Evolutionary conservation across 768 basidiomycete genomes (phyloP), one percentile per base, ranked within the genome.

Genomic region (Macrocybe gigantea): DNA sequence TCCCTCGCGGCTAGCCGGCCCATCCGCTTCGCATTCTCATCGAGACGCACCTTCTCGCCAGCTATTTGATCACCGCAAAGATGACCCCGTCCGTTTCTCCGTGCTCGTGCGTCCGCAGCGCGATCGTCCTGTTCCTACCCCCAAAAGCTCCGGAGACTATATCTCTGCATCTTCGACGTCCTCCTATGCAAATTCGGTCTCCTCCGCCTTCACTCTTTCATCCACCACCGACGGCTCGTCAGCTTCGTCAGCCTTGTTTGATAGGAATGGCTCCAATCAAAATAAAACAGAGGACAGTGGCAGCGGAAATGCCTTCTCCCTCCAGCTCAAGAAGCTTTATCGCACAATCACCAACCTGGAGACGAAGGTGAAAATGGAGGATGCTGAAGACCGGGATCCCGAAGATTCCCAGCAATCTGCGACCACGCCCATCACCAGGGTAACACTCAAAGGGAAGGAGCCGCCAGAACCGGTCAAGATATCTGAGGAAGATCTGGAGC

Each of bases 81-180:
- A 98, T 62, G 91, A 98, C 62, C 92, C 96, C 0, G 79, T 93
- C 32, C 79, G 86, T 8, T 98, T 98, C 65, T 71, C 80, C 35
- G 77, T 83, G 33, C 74, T 81, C 33, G 69, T 79, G 4, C 77
- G 82, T 37, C 75, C 83, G 40, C 51, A 48, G 42, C 60, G 56
- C 44, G 60, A 60, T 36, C 75, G 76, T 5, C 72, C 76, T 0
- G 55, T 70, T 0, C 78, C 80, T 6, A 71, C 75, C n/a, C 73
- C 79, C 22, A 82, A 82, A 54, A 72, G 75, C 7, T 82, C 84
- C 1, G 80, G 72, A 29, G 88, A 89, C 57, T 80, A 83, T 48
- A 69, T 88, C 22, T 88, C 85, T 10, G 83, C 83, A 0, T 86
- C 85, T 0, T 88, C 85, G 0, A 79, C 79, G 0, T 88, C 87